Percentiles rank a stretch among this genome's conserved stretches.
Evolutionary conservation across 2,329 filamentous ascomycete genomes (phyloP).

Genomic region (Conoideocrella luteorostrata): DNA sequence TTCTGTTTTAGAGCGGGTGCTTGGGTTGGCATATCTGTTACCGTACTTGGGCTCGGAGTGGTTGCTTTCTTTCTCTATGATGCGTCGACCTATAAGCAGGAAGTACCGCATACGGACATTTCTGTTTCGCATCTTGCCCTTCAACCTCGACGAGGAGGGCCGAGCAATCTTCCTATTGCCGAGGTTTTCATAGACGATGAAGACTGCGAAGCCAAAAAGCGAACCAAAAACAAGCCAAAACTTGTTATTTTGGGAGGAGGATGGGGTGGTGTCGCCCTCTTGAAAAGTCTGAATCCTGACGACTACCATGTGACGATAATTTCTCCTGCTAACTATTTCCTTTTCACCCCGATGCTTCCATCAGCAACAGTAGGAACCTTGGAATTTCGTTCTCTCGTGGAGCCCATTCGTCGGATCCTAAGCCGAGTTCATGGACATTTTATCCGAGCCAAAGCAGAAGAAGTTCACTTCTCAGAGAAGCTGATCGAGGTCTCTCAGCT

Average conservation of each 20-base stretch:
- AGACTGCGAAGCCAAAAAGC: constrained; percentile 63
- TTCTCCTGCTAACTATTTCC: constrained; percentile 90
- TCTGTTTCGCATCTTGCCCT: constrained; percentile 80
- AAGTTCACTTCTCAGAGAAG: constrained; percentile 87
- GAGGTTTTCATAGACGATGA: constrained; percentile 86
- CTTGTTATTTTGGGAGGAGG: constrained; percentile 89
- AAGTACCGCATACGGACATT: constrained; percentile 61
- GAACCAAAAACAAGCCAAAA: constrained; percentile 80
- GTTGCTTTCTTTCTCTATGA: constrained; percentile 91
- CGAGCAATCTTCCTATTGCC: constrained; percentile 90
- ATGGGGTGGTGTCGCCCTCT: constrained; percentile 86
- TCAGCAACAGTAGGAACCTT: constrained; percentile 95
- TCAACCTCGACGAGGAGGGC: constrained; percentile 73
- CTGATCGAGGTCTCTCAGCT: constrained; percentile 78
- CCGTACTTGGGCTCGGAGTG: constrained; percentile 62
- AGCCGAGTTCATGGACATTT: constrained; percentile 78
- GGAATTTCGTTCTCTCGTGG: constrained; percentile 83
- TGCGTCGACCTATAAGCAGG: constrained; percentile 79
- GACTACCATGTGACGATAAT: constrained; percentile 96
- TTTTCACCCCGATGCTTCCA: constrained; percentile 97
- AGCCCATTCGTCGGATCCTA: constrained; percentile 84
- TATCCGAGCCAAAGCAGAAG: constrained; percentile 76
- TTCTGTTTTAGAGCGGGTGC: constrained; percentile 62
- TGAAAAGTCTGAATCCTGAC: constrained; percentile 84
- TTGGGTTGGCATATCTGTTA: constrained; percentile 62